Evolutionary conservation across 371 early-diverging fungal genomes (phyloP).

Genomic region (Apophysomyces variabilis): DNA sequence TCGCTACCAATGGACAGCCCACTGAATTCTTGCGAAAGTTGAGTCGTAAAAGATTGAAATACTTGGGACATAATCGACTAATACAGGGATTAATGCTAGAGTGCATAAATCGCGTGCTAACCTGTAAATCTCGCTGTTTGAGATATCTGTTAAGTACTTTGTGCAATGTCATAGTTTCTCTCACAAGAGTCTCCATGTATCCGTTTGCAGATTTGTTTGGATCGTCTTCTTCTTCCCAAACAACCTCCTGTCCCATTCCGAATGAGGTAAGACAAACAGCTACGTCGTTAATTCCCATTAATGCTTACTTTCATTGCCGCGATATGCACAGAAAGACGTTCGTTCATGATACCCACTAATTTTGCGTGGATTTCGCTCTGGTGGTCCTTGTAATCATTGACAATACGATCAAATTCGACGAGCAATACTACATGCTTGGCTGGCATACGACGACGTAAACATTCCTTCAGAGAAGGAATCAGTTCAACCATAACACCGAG

Average conservation of each 20-base stretch:
- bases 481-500: conserved; percentile 82
- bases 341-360: conserved; percentile 91
- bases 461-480: conserved; percentile 81
- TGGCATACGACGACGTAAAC: conserved; percentile 69
- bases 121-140: conserved; percentile 68
- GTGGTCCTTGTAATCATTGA: conserved; percentile 83
- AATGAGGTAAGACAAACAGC: not conserved
- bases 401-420: conserved; percentile 85
- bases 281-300: not conserved
- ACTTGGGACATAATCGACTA: conserved; percentile 75
- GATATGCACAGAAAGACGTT: conserved; percentile 79
- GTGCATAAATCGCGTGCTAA: conserved; percentile 29
- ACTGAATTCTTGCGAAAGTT: conserved; percentile 74
- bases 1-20: conserved; percentile 69
- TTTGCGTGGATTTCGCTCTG: conserved; percentile 88
- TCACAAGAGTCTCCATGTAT: conserved; percentile 86
- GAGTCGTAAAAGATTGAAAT: conserved; percentile 72
- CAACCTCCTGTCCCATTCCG: not conserved
- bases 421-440: conserved; percentile 76
- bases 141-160: conserved; percentile 85
- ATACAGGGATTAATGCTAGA: not conserved
- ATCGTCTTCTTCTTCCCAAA: conserved; percentile 69
- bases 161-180: conserved; percentile 89
- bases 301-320: conserved; percentile 58
- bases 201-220: conserved; percentile 51